Evolutionary conservation across 2,329 filamentous ascomycete species (phyloP).

Genomic region (Calonectria pauciramosa): DNA sequence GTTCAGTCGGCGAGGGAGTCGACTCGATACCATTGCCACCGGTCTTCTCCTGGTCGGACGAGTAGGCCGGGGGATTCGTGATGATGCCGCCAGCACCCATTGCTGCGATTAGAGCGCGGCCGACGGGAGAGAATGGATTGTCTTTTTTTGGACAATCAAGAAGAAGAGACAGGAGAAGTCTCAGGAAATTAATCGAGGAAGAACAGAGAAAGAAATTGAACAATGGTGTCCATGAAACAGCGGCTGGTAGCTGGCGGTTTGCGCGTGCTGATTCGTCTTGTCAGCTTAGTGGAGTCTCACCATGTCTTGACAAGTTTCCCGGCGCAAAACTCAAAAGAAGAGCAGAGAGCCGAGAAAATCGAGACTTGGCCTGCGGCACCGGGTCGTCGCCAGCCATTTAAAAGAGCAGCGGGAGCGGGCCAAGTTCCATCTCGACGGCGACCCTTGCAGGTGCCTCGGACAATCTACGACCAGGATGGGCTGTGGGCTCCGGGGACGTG

Average conservation of each 20-base stretch:
- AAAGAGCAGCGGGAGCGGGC: conserved; percentile 13
- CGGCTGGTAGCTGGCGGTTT: background rate
- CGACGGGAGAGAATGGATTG: background rate
- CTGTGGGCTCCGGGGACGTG: background rate
- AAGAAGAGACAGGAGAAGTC: background rate
- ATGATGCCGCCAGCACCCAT: conserved; percentile 43
- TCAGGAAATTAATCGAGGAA: conserved; percentile 45
- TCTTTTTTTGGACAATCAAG: background rate
- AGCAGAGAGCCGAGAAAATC: conserved; percentile 4
- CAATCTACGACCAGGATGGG: background rate
- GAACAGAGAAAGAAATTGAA: conserved; percentile 44
- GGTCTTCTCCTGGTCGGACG: conserved; percentile 40
- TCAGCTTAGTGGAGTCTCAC: background rate
- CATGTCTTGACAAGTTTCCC: conserved; percentile 4
- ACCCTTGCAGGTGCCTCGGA: background rate
- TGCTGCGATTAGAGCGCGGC: background rate
- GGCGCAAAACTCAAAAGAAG: conserved; percentile 7
- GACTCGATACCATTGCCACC: conserved; percentile 8
- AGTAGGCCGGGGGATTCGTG: conserved; percentile 40
- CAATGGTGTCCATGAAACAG: conserved; percentile 43
- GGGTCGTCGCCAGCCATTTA: conserved; percentile 32
- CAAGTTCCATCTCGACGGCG: background rate
- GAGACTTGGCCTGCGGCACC: background rate
- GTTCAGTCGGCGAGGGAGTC: background rate
- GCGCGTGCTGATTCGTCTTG: background rate